Base-by-base conservation (phyloP, 257 asterid genomes). In the Ilex aquifolium region DNA sequence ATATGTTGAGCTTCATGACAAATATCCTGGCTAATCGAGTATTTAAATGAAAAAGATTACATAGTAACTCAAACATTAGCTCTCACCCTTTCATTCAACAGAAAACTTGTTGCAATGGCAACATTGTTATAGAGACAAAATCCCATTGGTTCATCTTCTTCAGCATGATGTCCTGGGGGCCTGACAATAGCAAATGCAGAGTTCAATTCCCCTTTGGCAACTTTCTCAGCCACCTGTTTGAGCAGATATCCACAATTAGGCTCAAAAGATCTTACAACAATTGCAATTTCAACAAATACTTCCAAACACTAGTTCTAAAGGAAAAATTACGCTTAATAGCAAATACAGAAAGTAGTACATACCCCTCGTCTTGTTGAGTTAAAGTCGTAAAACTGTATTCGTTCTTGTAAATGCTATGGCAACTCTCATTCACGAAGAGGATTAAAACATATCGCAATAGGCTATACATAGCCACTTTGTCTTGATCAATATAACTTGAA, bases 111-210 rank as follows among this genome's bases (percentile, higher is more conserved):
- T 2, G 97, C 97, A 79, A 90, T 62, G 67, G 85, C 97, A 63
- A 93, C 99, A 68, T 90, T 93, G 80, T 90, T 93, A 79, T 73
- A 85, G 44, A 87, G 78, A 79, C 99, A 93, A 81, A 93, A 93
- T 36, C 99, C 99, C 99, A 93, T 93, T 13, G 97, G 95, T 69
- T 82, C 82, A 59, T 61, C 69, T 80, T 70, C 74, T 75, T 89
- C 99, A 2, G 99, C 99, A 71, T 93, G 99, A 81, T 93, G 99
- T 21, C 99, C 99, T 13, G 99, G 99, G 63, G 99, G 99, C 77
- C 99, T 81, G 44, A 93, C 90, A 53, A 93, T 77, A 68, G 99
- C 99, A 74, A 85, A 93, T 62, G 83, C 91, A 10, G 97, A 87
- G 70, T 93, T 86, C 31, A 93, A 60, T 74, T 87, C 86, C 36